Base-by-base conservation (phyloP, 305 asterid species). In the Stenogyne calaminthoides region DNA sequence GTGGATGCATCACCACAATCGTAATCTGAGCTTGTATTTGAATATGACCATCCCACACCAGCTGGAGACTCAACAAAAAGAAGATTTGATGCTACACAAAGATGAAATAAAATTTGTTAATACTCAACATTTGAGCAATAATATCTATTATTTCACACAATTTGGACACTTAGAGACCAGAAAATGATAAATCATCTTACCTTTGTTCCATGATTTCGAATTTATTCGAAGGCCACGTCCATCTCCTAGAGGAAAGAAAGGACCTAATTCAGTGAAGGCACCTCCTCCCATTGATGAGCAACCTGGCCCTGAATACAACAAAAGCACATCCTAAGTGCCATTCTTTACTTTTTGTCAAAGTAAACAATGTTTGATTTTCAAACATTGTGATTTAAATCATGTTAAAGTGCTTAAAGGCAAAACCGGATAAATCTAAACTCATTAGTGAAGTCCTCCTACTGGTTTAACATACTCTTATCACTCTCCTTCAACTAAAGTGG, bases 41-140 rank as follows among this genome's bases (percentile, higher is more conserved):
- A 94, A 76, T 91, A 94, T 2, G 98, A 94, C 99, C 99, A 94
- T 83, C 97, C 99, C 0, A 94, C 97, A 36, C 99, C 99, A 40
- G 95, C 99, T n/a, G 97, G 97, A 42, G 93, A 90, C 89, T 94
- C 99, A 4, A 94, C 88, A 65, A 94, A 94, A 11, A 94, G 96
- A 79, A 94, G 88, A 85, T 94, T 94, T n/a, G 97, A 91, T 47
- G 86, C 99, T 94, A 67, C 81, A 83, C 55, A 42, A 54, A 58
- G 59, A 76, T 52, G 58, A 34, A 59, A 18, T 27, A 67, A 7
- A 52, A 61, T 14, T 12, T 25, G 74, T 68, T 25, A 75, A 57
- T 7, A 59, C 34, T 44, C 54, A 44, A 63, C 59, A 22, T 57
- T 55, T 56, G 36, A 63, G 37, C 18, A 47, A 27, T 57, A 27